A percentile compares a stretch with the other conserved stretches of the same genome.
phyloP scores from a whole-genome alignment of 306 rosid genomes.

The Rubus idaeus region DNA sequence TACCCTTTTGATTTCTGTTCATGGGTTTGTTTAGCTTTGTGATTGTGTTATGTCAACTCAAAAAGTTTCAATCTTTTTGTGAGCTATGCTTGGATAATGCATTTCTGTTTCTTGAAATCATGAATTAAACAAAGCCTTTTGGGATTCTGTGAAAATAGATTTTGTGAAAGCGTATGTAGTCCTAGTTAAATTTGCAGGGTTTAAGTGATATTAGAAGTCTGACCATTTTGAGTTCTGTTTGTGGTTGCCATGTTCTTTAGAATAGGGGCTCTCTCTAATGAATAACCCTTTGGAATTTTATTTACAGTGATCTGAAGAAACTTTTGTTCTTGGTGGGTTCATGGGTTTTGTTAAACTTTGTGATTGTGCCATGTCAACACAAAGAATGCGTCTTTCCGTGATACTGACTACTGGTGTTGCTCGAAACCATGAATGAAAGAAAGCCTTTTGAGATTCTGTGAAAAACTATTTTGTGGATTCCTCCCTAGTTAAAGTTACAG shows the following conservation, averaged over 20 bases:
- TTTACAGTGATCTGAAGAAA: neutral
- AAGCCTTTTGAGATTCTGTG: neutral
- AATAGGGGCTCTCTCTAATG: too few species aligned
- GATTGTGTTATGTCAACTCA: neutral
- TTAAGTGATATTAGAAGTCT: neutral
- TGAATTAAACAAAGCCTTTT: neutral
- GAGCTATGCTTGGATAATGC: neutral
- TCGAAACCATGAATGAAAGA: conserved; percentile 2
- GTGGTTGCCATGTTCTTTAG: neutral
- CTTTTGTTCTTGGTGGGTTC: conserved; percentile 4
- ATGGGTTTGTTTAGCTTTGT: neutral
- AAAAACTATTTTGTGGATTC: neutral
- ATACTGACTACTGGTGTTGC: neutral
- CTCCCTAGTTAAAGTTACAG: neutral
- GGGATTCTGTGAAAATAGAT: too few species aligned
- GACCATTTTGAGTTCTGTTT: neutral
- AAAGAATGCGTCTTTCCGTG: neutral
- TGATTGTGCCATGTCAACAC: neutral
- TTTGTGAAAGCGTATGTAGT: too few species aligned
- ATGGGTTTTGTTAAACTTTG: neutral
- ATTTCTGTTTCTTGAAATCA: neutral
- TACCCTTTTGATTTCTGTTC: conserved; percentile 21
- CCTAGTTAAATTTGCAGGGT: neutral
- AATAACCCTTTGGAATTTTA: neutral
- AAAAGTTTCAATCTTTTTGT: neutral